Percentiles rank a stretch among this genome's conserved stretches.
Evolutionary conservation across 1,284 basidiomycete genomes (phyloP).

Genomic region (Pholiota adiposa): DNA sequence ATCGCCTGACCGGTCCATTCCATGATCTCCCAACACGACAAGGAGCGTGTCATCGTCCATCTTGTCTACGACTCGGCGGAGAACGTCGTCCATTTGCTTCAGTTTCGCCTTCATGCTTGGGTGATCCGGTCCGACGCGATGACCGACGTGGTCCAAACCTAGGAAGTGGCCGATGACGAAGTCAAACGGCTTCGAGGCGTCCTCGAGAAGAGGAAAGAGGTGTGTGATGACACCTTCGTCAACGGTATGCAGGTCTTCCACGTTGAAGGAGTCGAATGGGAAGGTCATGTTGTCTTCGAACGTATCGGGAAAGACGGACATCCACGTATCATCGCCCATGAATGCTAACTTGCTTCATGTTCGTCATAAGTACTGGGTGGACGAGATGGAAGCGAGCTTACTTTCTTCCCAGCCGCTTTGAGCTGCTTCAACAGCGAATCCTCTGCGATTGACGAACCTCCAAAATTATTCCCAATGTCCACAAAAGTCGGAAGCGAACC

Average conservation of each 20-base stretch:
- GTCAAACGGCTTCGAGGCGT: conserved; percentile 54
- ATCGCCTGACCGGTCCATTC: conserved; percentile 95
- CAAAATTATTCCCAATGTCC: conserved; percentile 93
- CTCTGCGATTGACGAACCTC: conserved; percentile 83
- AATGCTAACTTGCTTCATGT: conserved; percentile 63
- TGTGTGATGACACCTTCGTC: conserved; percentile 88
- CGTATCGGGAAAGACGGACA: conserved; percentile 81
- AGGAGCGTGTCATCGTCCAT: conserved; percentile 87
- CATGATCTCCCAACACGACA: conserved; percentile 94
- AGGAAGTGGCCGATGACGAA: conserved; percentile 93
- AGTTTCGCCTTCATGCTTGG: conserved; percentile 88
- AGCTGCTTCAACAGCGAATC: conserved; percentile 82
- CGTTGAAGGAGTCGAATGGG: conserved; percentile 97
- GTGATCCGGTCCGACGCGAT: conserved; percentile 91
- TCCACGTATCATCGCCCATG: conserved; percentile 98
- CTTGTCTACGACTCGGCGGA: conserved; percentile 69
- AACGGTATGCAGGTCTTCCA: conserved; percentile 96
- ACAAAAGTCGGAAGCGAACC: conserved; percentile 97
- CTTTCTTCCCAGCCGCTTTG: conserved; percentile 56
- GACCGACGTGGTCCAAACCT: conserved; percentile 98
- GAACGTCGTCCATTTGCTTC: conserved; percentile 84
- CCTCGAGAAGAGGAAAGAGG: conserved; percentile 80
- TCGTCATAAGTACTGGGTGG: conserved; percentile 17
- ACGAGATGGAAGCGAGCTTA: conserved; percentile 32
- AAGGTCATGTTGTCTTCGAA: conserved; percentile 77